These are phyloP conservation scores for Aegilops sharonensis DNA, from an alignment of 176 grass and related monocot species.

Conservation along the genomic window DNA sequence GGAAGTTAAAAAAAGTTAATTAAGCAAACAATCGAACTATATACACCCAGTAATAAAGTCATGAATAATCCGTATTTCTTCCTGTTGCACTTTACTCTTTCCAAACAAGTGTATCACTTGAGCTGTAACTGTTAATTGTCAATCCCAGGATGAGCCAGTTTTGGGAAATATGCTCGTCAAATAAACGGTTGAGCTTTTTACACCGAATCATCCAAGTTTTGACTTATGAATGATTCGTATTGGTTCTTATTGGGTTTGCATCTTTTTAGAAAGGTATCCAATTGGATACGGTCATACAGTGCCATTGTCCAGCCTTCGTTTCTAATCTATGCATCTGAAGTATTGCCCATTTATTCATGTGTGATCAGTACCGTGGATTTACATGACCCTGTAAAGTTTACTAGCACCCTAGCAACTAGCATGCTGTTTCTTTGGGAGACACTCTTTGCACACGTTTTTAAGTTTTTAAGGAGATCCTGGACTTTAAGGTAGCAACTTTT, in stretches of 20 bases:
- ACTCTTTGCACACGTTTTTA: too few species aligned
- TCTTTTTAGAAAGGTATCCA: not conserved
- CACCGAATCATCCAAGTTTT: not conserved
- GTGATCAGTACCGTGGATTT: too few species aligned
- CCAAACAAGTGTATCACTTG: not conserved
- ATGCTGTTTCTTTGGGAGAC: too few species aligned
- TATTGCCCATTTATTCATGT: too few species aligned
- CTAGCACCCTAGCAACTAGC: too few species aligned
- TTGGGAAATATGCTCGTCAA: not conserved
- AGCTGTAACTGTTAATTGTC: not conserved
- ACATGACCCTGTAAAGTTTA: too few species aligned
- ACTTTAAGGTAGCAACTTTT: too few species aligned
- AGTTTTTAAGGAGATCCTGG: too few species aligned
- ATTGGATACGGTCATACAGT: too few species aligned
- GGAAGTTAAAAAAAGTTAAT: constrained; percentile 4
- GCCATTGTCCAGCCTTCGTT: too few species aligned
- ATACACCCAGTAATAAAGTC: not conserved
- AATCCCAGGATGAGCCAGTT: not conserved
- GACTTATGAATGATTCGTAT: not conserved
- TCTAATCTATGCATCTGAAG: too few species aligned
- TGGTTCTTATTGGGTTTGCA: not conserved
- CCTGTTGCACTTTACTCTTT: not conserved
- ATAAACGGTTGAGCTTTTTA: not conserved
- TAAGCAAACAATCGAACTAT: not conserved
- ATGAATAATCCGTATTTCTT: too few species aligned